phyloP scores from a whole-genome alignment of 805 yeast genomes.

The Kodamaea lidongshanica region DNA sequence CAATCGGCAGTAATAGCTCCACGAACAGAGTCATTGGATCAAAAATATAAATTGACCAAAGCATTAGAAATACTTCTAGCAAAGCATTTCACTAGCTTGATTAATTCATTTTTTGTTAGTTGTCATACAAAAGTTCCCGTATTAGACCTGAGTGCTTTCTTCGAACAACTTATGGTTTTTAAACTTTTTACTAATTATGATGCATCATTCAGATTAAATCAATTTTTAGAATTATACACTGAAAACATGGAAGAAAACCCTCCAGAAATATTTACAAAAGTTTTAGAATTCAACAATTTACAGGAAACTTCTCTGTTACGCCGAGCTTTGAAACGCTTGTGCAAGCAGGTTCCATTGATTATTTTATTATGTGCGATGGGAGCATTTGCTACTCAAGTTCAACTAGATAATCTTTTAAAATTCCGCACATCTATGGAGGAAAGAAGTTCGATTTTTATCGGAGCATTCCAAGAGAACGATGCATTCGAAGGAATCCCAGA shows the following conservation, averaged over 20 bases:
- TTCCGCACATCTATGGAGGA: constrained; percentile 25
- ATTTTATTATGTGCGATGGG: constrained; percentile 30
- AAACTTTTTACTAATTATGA: constrained; percentile 16
- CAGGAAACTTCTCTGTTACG: constrained; percentile 16
- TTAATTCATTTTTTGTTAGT: constrained; percentile 26
- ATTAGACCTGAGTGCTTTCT: constrained; percentile 22
- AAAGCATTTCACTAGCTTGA: constrained; percentile 12
- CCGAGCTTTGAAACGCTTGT: constrained; percentile 15
- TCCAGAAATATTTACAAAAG: constrained; percentile 10
- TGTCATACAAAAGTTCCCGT: constrained; percentile 31
- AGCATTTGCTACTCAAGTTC: constrained; percentile 24
- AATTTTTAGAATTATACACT: constrained; percentile 10
- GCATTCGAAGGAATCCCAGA: constrained; percentile 5
- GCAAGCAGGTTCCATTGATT: constrained; percentile 22
- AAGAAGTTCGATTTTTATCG: constrained; percentile 15
- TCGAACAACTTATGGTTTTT: constrained; percentile 25
- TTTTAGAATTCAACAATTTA: constrained; percentile 12
- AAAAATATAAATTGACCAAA: constrained; percentile 10
- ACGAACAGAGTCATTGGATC: constrained; percentile 9
- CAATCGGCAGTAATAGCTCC: constrained; percentile 1
- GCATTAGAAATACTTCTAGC: constrained; percentile 17
- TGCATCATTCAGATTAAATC: constrained; percentile 12
- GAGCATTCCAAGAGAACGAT: constrained; percentile 14
- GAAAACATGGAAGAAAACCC: constrained; percentile 8
- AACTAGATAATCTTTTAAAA: constrained; percentile 27